Percentiles rank a stretch among this genome's conserved stretches.
phyloP scores from a whole-genome alignment of 192 early-diverging fungal species.

The Backusella luteola region DNA sequence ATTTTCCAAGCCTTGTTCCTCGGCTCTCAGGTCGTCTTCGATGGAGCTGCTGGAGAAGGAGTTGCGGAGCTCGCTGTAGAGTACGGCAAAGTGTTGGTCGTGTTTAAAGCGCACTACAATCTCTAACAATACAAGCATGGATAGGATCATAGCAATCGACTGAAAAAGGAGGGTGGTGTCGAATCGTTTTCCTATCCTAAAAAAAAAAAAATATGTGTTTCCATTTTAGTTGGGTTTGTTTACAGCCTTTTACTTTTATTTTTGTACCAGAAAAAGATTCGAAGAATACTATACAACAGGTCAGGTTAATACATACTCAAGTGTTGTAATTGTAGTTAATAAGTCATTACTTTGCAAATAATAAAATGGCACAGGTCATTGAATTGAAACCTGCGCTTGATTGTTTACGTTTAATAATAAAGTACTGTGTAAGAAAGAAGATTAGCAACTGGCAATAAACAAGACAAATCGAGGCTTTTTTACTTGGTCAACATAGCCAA shows the following conservation, averaged over 20 bases:
- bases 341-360: conserved; percentile 41
- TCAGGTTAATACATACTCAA: neutral
- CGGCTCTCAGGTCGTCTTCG: conserved; percentile 14
- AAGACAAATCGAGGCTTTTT: neutral
- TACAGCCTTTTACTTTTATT: neutral
- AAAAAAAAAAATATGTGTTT: neutral
- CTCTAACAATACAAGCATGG: conserved; percentile 47
- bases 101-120: conserved; percentile 44
- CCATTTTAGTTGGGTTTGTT: neutral
- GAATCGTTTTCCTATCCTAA: conserved; percentile 47
- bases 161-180: conserved; percentile 51
- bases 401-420: conserved; percentile 42
- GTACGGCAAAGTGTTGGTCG: neutral
- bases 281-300: conserved; percentile 30
- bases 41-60: neutral
- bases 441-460: neutral
- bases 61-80: neutral
- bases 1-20: neutral
- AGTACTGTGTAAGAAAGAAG: conserved; percentile 30
- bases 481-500: conserved; percentile 56
- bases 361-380: conserved; percentile 52
- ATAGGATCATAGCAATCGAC: conserved; percentile 52
- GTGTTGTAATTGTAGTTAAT: too few relatives aligned
- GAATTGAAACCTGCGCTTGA: conserved; percentile 55
- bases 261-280: conserved; percentile 45